A percentile compares a stretch with the other conserved stretches of the same genome.
These are phyloP conservation scores for Kwoniella europaea DNA, from an alignment of 768 basidiomycete species.

Conservation along the genomic window DNA sequence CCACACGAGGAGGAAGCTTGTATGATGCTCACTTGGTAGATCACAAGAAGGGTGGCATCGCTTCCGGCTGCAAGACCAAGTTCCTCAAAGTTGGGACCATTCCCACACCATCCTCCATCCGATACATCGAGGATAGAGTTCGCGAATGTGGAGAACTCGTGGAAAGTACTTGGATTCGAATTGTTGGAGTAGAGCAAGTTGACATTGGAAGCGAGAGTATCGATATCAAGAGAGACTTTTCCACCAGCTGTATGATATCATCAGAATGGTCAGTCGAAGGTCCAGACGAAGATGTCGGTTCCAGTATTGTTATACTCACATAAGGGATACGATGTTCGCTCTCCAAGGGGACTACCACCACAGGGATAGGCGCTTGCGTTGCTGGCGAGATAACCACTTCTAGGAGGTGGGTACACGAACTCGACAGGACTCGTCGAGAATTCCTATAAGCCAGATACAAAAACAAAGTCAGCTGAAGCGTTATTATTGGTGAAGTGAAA, in stretches of 20 bases:
- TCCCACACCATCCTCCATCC: slow-evolving; percentile 34
- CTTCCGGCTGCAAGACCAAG: slow-evolving; percentile 31
- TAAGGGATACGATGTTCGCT: slow-evolving; percentile 25
- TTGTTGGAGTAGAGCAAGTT: slow-evolving; percentile 35
- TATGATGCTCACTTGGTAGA: slow-evolving; percentile 28
- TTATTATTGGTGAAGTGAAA: not conserved
- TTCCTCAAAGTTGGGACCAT: slow-evolving; percentile 37
- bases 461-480: not conserved
- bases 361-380: slow-evolving; percentile 28
- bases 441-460: slow-evolving; percentile 3
- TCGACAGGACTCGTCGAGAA: slow-evolving; percentile 14
- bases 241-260: slow-evolving; percentile 26
- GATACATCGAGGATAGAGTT: slow-evolving; percentile 26
- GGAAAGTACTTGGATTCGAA: slow-evolving; percentile 25
- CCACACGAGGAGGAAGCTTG: not conserved
- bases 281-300: too few relatives aligned
- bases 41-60: slow-evolving; percentile 31
- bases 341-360: slow-evolving; percentile 23
- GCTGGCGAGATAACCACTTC: slow-evolving; percentile 22
- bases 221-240: slow-evolving; percentile 33
- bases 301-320: slow-evolving; percentile 14
- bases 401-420: slow-evolving; percentile 20
- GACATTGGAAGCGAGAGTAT: slow-evolving; percentile 30
- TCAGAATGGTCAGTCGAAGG: too few relatives aligned
- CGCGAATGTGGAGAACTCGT: slow-evolving; percentile 37